These are phyloP conservation scores for Tuber microsphaerosporum DNA, from an alignment of 495 filamentous ascomycete species.

Conservation along the genomic window DNA sequence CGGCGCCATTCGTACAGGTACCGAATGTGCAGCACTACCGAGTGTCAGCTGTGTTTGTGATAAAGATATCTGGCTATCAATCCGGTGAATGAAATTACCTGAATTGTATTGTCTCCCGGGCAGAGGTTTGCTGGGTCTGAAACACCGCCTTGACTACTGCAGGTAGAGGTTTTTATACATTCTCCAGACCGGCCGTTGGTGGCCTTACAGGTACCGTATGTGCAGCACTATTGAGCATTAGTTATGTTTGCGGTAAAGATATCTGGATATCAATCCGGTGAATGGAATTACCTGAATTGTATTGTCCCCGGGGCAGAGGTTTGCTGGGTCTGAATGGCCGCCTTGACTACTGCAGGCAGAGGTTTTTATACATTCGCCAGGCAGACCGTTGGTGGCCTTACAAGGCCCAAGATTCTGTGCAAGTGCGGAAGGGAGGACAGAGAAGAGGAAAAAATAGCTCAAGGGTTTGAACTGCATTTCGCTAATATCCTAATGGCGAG, in stretches of 20 bases:
- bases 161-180: neutral
- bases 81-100: neutral
- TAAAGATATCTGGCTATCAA: neutral
- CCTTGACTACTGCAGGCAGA: neutral
- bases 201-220: neutral
- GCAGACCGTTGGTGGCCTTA: neutral
- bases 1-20: neutral
- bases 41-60: neutral
- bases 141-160: neutral
- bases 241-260: neutral
- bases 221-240: neutral
- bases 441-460: neutral
- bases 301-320: neutral
- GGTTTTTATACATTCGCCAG: slow-evolving; percentile 2
- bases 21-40: neutral
- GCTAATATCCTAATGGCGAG: neutral
- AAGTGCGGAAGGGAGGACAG: neutral
- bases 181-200: neutral
- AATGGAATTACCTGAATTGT: neutral
- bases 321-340: neutral
- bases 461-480: neutral
- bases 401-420: neutral
- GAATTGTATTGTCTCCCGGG: neutral
- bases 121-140: neutral
- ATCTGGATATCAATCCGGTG: neutral